Evolutionary conservation across 306 rosid species (phyloP), one percentile per base, ranked within the genome.

Genomic region (Casuarina equisetifolia): DNA sequence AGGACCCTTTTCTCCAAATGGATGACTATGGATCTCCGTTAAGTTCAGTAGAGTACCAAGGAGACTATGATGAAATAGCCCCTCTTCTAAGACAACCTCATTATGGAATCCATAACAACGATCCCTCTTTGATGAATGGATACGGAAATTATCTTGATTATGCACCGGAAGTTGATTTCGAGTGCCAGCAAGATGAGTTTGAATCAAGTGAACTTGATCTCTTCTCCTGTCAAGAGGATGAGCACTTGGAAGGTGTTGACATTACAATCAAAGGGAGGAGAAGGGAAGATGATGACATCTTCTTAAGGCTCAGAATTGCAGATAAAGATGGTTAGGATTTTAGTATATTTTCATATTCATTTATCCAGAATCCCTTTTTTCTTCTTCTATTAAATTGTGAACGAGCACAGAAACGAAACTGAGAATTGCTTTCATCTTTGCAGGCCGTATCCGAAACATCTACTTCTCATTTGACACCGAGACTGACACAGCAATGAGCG

Each of bases 401-500:
- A 58, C 78, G 57, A 70, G 46, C 77, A 80, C 74, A 38, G 76
- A 70, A 11, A 55, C 40, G 63, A 54, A 74, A 74, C 20, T 75
- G 54, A 66, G 15, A 73, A 20, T 38, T 62, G 19, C 68, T 54
- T 67, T 78, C 17, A 11, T 72, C 70, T 77, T 0, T 74, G 81
- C 85, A 96, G 99, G 96, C 51, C 90, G 87, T 46, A 82, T 96
- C 79, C 85, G 99, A 79, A 96, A 96, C 76, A 93, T 96, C 84
- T 96, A 96, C 88, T 96, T 96, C 88, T 96, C 99, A 2, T 96
- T 96, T 38, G 96, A 96, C 88, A 79, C 79, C 4, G 94, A 90
- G 85, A 93, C 75, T 39, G 99, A 96, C 81, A 89, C 97, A 2
- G 93, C 97, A 74, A 72, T 86, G 82, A 93, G 91, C 15, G 98